These are phyloP conservation scores for Bryum argenteum DNA, from an alignment of 225 moss, liverwort and hornwort species.

Conservation along the genomic window DNA sequence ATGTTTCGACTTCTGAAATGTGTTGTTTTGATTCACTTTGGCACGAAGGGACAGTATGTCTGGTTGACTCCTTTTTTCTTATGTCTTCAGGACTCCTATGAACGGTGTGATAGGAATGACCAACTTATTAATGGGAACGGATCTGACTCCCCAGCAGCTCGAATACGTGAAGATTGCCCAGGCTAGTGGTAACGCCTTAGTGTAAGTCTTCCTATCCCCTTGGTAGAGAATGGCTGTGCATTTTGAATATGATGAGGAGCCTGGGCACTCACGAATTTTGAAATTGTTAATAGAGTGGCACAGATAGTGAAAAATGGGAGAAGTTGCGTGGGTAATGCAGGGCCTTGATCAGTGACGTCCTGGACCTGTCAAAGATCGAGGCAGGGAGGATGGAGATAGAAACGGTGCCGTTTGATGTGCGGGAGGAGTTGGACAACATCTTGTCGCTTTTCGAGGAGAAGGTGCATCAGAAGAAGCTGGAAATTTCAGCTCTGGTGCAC, in stretches of 20 bases:
- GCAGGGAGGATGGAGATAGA: constrained; percentile 93
- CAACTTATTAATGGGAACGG: constrained; percentile 87
- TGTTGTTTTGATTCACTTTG: neutral
- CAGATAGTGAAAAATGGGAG: neutral
- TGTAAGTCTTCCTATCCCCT: constrained; percentile 51
- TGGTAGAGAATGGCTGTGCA: neutral
- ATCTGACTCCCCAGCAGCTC: constrained; percentile 83
- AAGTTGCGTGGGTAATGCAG: constrained; percentile 35
- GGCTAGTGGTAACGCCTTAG: constrained; percentile 85
- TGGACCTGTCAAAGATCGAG: constrained; percentile 94
- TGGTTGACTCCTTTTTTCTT: neutral
- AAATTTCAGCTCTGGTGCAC: constrained; percentile 84
- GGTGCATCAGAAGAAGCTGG: constrained; percentile 76
- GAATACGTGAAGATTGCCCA: constrained; percentile 96
- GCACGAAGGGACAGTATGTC: neutral
- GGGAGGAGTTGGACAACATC: constrained; percentile 82
- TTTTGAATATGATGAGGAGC: neutral
- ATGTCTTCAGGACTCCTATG: constrained; percentile 82
- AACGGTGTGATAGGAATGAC: constrained; percentile 99
- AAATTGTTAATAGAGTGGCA: too few relatives aligned
- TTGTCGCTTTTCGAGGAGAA: constrained; percentile 87
- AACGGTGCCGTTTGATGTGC: constrained; percentile 76
- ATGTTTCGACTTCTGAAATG: too few relatives aligned
- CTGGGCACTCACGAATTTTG: neutral
- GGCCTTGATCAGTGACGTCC: constrained; percentile 82